Evolutionary conservation across 2,329 filamentous ascomycete genomes (phyloP).

Genomic region (Aspergillus luchuensis): DNA sequence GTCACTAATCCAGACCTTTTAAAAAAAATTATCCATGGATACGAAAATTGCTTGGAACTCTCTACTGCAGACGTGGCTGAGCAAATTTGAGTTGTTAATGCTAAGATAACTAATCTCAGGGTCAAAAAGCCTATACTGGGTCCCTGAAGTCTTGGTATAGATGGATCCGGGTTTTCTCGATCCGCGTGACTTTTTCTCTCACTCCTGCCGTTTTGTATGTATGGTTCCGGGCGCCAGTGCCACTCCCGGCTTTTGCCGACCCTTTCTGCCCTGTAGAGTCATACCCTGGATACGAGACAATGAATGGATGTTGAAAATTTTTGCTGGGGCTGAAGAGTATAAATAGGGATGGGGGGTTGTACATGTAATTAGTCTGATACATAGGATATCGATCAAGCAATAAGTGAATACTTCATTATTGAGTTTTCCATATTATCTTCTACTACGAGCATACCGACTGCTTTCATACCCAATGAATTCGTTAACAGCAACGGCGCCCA

Average conservation of each 20-base stretch:
- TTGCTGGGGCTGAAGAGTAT: background rate
- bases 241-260: conserved; percentile 23
- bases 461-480: conserved; percentile 32
- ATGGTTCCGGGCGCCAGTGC: conserved; percentile 6
- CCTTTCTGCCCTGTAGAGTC: background rate
- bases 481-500: conserved; percentile 28
- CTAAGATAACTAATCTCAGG: background rate
- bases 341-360: background rate
- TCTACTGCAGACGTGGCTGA: background rate
- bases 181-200: conserved; percentile 5
- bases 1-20: background rate
- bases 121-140: background rate
- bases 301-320: background rate
- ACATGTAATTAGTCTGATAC: background rate
- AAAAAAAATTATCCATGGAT: background rate
- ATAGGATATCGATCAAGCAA: background rate
- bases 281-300: background rate
- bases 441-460: background rate
- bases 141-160: background rate
- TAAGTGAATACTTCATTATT: background rate
- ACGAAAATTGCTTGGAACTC: background rate
- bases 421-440: background rate
- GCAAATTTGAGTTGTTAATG: conserved; percentile 1
- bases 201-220: conserved; percentile 1
- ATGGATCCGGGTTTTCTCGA: background rate